Evolutionary conservation across 1,284 basidiomycete species (phyloP).

Genomic region (Termitomyces sp.): DNA sequence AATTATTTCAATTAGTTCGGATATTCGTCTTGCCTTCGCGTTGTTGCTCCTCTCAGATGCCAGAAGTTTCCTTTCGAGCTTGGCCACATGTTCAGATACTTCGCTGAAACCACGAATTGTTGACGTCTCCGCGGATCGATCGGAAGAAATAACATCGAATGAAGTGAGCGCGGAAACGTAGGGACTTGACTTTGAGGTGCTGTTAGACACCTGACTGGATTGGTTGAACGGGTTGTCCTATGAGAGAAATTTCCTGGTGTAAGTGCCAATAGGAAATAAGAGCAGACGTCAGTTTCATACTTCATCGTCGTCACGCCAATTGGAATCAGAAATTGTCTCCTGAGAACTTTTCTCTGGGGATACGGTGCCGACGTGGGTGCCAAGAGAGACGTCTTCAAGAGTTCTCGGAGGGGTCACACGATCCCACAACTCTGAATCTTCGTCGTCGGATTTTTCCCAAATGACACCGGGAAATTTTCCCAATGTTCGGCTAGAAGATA

Average conservation of each 20-base stretch:
- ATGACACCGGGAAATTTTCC: neutral
- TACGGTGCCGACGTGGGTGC: neutral
- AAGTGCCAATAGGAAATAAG: neutral
- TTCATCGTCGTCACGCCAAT: slow-evolving; percentile 8
- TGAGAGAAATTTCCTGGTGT: neutral
- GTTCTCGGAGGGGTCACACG: slow-evolving; percentile 5
- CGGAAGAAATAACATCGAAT: slow-evolving; percentile 18
- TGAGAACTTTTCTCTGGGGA: neutral
- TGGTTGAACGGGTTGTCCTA: slow-evolving; percentile 12
- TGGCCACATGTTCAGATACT: slow-evolving; percentile 31
- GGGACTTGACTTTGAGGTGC: neutral
- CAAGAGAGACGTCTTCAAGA: neutral
- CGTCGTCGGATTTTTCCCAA: neutral
- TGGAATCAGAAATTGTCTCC: neutral
- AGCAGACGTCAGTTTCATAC: slow-evolving; percentile 5
- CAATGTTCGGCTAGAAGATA: neutral
- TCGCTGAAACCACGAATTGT: slow-evolving; percentile 14
- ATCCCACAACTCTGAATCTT: slow-evolving; percentile 11
- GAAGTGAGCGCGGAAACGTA: slow-evolving; percentile 2
- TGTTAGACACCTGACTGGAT: slow-evolving; percentile 7
- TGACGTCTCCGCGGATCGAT: neutral
- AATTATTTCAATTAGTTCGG: slow-evolving; percentile 28
- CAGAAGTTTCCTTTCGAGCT: slow-evolving; percentile 33
- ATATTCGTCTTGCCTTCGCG: slow-evolving; percentile 34
- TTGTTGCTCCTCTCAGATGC: slow-evolving; percentile 33